Conservation (phyloP, 768 basidiomycete species). For the Mycena venus region DNA sequence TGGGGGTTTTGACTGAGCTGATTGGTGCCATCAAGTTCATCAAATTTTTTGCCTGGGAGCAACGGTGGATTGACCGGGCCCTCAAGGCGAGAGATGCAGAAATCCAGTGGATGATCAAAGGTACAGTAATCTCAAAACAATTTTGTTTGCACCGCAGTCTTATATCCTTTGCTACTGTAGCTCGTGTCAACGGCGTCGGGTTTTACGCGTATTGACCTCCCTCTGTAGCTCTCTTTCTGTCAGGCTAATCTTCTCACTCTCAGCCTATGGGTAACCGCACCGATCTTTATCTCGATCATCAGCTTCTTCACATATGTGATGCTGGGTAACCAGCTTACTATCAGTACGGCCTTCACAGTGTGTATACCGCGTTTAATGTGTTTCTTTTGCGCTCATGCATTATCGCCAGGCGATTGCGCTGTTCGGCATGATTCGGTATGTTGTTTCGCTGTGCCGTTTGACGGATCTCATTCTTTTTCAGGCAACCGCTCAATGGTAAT, state of each 20-base stretch:
- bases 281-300: conserved; percentile 86
- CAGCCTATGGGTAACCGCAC: conserved; percentile 74
- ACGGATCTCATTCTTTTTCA: conserved; percentile 2
- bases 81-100: conserved; percentile 22
- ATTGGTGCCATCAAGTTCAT: conserved; percentile 67
- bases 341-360: conserved; percentile 88
- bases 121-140: conserved; percentile 46
- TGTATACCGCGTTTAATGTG: conserved; percentile 32
- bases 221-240: not conserved
- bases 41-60: conserved; percentile 59
- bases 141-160: not conserved
- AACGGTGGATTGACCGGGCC: conserved; percentile 29
- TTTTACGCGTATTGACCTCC: conserved; percentile 52
- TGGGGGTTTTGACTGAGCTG: conserved; percentile 84
- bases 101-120: conserved; percentile 64
- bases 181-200: conserved; percentile 78
- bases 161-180: conserved; percentile 50
- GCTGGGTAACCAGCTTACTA: conserved; percentile 80
- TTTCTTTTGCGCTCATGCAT: not conserved
- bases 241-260: not conserved
- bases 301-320: conserved; percentile 85
- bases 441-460: conserved; percentile 35
- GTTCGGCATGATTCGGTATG: conserved; percentile 83
- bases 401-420: conserved; percentile 74
- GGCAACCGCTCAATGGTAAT: conserved; percentile 30